Conservation (phyloP, 1,284 basidiomycete species). For the Ceratobasidium sp. region DNA sequence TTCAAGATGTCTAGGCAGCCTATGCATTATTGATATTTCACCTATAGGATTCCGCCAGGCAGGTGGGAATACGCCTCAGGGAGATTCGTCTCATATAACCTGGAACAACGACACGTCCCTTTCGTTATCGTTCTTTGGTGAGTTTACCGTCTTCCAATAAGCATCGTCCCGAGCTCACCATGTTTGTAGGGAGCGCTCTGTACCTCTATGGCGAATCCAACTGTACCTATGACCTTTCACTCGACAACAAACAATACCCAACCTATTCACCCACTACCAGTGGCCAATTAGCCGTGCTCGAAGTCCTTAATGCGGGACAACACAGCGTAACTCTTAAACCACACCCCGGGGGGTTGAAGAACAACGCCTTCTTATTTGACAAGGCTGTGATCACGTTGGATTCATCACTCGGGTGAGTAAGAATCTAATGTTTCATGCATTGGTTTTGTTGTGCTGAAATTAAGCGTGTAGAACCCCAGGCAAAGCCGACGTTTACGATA, state of each 20-base stretch:
- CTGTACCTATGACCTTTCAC: not conserved
- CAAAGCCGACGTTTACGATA: constrained; percentile 6
- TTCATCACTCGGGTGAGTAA: not conserved
- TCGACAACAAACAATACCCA: not conserved
- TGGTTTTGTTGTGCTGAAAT: not conserved
- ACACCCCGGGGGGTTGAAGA: not conserved
- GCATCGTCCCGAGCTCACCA: not conserved
- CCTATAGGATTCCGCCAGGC: constrained; percentile 2
- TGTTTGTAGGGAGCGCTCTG: not conserved
- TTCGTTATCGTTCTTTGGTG: constrained; percentile 8
- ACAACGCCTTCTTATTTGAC: constrained; percentile 24
- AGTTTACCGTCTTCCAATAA: not conserved
- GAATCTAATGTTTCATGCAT: not conserved
- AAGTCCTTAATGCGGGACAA: not conserved
- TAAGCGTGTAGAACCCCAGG: not conserved
- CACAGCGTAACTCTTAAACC: constrained; percentile 17
- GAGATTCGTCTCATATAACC: constrained; percentile 27
- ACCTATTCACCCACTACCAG: not conserved
- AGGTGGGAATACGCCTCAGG: not conserved
- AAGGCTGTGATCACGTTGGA: not conserved
- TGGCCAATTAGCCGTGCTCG: not conserved
- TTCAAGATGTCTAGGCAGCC: not conserved
- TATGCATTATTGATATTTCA: not conserved
- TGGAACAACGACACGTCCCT: constrained; percentile 10
- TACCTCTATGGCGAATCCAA: constrained; percentile 18